Percentiles rank a stretch among this genome's conserved stretches.
phyloP scores from a whole-genome alignment of 208 protist species.

The Leishmania major region DNA sequence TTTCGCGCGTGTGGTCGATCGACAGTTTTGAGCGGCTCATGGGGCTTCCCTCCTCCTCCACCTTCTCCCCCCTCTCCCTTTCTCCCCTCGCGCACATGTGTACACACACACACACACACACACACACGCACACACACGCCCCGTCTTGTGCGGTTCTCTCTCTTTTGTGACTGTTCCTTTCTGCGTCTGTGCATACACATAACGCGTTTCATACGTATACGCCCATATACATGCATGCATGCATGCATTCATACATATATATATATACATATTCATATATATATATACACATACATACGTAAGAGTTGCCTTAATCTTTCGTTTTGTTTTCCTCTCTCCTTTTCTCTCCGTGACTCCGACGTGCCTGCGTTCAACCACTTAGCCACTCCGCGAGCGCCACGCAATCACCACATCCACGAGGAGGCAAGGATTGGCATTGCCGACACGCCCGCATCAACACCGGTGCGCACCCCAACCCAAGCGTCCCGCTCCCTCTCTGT shows the following conservation, averaged over 20 bases:
- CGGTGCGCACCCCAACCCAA: not conserved
- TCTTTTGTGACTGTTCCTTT: not conserved
- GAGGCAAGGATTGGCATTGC: no score
- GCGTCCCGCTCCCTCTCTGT: not conserved
- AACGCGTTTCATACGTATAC: not conserved
- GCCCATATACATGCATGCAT: no score
- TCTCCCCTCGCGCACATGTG: not conserved
- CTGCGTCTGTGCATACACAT: no score
- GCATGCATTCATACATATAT: not conserved
- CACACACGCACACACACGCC: not conserved
- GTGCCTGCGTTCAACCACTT: not conserved
- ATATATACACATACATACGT: no score
- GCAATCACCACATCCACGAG: no score
- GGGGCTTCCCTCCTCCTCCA: not conserved
- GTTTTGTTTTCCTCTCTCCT: not conserved
- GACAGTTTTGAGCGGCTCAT: not conserved
- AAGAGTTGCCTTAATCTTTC: not conserved
- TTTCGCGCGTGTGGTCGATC: not conserved
- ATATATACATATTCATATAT: constrained; percentile 5
- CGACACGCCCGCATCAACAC: not conserved
- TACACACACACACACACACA: not conserved
- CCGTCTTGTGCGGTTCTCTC: not conserved
- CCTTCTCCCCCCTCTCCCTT: not conserved
- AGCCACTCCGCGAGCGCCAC: no score
- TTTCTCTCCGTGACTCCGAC: not conserved